Evolutionary conservation across 1,284 basidiomycete genomes (phyloP), one percentile per base, ranked within the genome.

Genomic region (Abortiporus biennis): DNA sequence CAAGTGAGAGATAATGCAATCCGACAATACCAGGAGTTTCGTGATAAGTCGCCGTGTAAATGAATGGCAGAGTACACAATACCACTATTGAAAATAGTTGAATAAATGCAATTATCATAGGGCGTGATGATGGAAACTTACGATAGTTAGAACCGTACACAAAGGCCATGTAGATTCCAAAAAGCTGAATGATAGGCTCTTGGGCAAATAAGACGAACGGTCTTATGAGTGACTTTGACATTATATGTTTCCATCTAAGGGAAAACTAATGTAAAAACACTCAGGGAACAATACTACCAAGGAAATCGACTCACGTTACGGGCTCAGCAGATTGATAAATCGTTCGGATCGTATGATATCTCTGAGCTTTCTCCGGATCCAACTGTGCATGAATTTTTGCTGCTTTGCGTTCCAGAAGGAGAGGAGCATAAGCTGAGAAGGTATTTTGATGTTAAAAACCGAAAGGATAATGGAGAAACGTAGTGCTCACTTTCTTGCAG

Each of bases 1-100:
- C 58, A 76, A 85, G 65, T 1, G 82, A 69, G 42, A 85, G 70
- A 48, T 85, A 87, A 49, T 78, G 67, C 22, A 78, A 53, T 0
- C 73, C 81, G 0, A 76, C 70, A 33, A 85, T 78, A 25, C 76
- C 72, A 15, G 67, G 52, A 2, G 55, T 46, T 60, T 81, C 60
- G 24, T 66, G 55, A 45, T 85, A 85, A 0, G 68, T 55, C 2
- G 64, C 57, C 21, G 64, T 57, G 50, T 75, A 90, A 17, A 85
- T 82, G 0, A 54, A 48, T 0, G 81, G 75, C 9, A 89, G 76
- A 0, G 74, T 81, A 0, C 82, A 81, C 30, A 88, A 61, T 42
- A 84, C 63, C 16, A 82, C 70, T 71, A 65, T 1, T 11, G 31
- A 0, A 16, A n/a, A n/a, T 3, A 30, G 20, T 37, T 19, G 19